Percentiles rank a stretch among this genome's conserved stretches.
Evolutionary conservation across 2,329 filamentous ascomycete species (phyloP).

Genomic region (Monilinia aucupariae): DNA sequence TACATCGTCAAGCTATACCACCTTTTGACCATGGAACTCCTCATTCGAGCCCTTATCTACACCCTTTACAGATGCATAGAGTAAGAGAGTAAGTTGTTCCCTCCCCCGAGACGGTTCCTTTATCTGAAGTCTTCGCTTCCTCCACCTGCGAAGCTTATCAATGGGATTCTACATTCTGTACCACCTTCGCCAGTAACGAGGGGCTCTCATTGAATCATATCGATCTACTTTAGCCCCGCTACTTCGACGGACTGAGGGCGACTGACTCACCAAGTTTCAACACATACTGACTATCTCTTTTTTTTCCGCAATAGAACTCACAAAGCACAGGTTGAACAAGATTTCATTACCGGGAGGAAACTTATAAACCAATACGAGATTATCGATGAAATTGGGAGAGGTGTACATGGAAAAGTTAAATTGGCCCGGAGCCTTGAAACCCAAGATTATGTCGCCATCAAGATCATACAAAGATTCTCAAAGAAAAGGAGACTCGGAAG

Average conservation of each 20-base stretch:
- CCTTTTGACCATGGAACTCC: conserved; percentile 47
- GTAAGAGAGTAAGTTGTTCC: conserved; percentile 64
- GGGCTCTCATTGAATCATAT: background rate
- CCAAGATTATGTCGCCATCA: conserved; percentile 83
- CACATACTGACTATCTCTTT: conserved; percentile 23
- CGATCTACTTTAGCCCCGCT: background rate
- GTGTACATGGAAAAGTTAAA: conserved; percentile 97
- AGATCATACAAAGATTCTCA: conserved; percentile 94
- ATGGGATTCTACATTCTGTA: background rate
- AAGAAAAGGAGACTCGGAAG: conserved; percentile 89
- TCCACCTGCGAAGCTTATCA: background rate
- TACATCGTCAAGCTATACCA: conserved; percentile 34
- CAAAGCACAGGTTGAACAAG: conserved; percentile 84
- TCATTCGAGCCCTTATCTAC: conserved; percentile 56
- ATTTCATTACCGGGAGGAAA: conserved; percentile 85
- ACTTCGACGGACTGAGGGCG: background rate
- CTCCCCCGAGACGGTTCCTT: background rate
- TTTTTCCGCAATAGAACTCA: conserved; percentile 60
- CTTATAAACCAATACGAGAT: conserved; percentile 98
- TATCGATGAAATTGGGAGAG: conserved; percentile 90
- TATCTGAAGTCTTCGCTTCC: background rate
- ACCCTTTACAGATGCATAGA: conserved; percentile 65
- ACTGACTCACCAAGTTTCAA: background rate
- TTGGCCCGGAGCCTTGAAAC: conserved; percentile 75
- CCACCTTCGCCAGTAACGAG: background rate